Evolutionary conservation across 345 rosid species (phyloP).

Genomic region (Bruguiera parviflora): DNA sequence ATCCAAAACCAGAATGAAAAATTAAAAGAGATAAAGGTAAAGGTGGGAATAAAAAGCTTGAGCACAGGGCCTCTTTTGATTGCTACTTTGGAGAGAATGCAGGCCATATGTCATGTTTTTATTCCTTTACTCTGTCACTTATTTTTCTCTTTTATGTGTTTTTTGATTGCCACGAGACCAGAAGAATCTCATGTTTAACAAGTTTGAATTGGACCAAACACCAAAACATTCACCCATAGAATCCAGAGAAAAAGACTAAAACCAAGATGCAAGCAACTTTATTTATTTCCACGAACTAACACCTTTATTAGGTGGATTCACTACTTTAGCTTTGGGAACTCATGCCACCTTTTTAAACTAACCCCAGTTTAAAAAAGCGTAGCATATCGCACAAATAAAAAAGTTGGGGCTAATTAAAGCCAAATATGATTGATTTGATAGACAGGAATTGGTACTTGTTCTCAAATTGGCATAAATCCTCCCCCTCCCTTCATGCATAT

Average conservation of each 20-base stretch:
- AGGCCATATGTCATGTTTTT: constrained; percentile 5
- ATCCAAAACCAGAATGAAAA: background rate
- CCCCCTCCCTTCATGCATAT: constrained; percentile 6
- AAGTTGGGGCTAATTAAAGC: background rate
- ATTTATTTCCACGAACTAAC: constrained; percentile 11
- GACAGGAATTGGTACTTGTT: constrained; percentile 8
- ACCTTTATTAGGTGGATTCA: constrained; percentile 41
- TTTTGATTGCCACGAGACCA: constrained; percentile 23
- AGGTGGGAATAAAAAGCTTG: constrained; percentile 6
- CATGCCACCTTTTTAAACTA: constrained; percentile 17
- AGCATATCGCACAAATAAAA: background rate
- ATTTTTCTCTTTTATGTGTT: constrained; percentile 2
- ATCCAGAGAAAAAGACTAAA: constrained; percentile 36
- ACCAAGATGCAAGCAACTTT: constrained; percentile 28
- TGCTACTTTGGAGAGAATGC: constrained; percentile 16
- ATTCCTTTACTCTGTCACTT: background rate
- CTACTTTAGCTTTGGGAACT: constrained; percentile 37
- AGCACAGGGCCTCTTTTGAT: constrained; percentile 10
- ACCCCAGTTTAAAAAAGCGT: background rate
- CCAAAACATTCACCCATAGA: constrained; percentile 29
- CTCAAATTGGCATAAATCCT: background rate
- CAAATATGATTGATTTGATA: constrained; percentile 7
- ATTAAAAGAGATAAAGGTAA: constrained; percentile 3
- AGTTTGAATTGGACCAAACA: constrained; percentile 42
- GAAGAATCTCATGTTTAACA: constrained; percentile 31